Conservation (phyloP, 192 early-diverging fungal species). For the Irineochytrium annulatum region DNA sequence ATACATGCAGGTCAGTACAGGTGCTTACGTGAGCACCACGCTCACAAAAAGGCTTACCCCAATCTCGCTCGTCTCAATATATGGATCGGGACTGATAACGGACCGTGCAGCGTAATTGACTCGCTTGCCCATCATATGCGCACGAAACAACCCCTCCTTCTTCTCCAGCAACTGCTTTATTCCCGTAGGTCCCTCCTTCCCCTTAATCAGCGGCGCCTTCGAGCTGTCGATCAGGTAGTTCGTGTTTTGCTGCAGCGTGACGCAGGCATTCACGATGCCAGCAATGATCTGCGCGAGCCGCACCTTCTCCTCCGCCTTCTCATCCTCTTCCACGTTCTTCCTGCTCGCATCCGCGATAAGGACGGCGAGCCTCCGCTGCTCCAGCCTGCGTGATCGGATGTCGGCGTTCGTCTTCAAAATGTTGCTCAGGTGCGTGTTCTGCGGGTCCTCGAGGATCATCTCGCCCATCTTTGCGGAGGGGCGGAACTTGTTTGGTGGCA, state of each 20-base stretch:
- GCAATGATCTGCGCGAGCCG: slow-evolving; percentile 25
- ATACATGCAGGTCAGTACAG: not conserved
- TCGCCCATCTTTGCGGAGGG: slow-evolving; percentile 89
- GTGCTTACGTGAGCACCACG: not conserved
- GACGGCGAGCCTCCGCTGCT: slow-evolving; percentile 20
- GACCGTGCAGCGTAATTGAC: slow-evolving; percentile 98
- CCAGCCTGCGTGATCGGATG: slow-evolving; percentile 30
- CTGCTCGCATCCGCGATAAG: not conserved
- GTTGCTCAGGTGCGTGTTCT: slow-evolving; percentile 81
- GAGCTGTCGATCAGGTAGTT: slow-evolving; percentile 92
- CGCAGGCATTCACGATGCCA: slow-evolving; percentile 57
- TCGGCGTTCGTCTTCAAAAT: slow-evolving; percentile 79
- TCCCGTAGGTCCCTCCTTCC: slow-evolving; percentile 75
- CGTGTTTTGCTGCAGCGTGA: slow-evolving; percentile 82
- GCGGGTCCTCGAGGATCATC: slow-evolving; percentile 87
- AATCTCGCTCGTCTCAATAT: slow-evolving; percentile 28
- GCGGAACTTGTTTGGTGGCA: slow-evolving; percentile 90
- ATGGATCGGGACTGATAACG: slow-evolving; percentile 97
- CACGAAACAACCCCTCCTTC: slow-evolving; percentile 98
- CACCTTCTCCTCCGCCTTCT: slow-evolving; percentile 7
- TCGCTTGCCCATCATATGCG: slow-evolving; percentile 99
- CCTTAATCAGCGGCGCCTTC: slow-evolving; percentile 70
- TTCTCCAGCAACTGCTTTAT: slow-evolving; percentile 96
- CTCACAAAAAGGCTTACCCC: not conserved
- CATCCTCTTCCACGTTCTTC: not conserved